Evolutionary conservation across 352 stramenopile species (phyloP).

Genomic region (Pythium grandisporangium): DNA sequence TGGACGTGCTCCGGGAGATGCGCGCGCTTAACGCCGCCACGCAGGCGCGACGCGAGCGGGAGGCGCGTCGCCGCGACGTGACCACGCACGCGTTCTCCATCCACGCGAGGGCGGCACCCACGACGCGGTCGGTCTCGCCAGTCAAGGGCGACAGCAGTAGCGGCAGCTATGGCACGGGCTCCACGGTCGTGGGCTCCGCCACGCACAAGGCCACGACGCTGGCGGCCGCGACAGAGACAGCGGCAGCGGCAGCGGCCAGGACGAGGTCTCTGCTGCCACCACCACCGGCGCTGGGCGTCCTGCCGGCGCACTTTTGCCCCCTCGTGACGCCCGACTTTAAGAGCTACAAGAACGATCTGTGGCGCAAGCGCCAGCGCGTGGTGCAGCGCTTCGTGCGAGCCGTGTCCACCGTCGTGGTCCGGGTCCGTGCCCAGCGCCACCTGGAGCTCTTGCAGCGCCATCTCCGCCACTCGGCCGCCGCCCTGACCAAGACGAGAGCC

Average conservation of each 20-base stretch:
- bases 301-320: conserved; percentile 33
- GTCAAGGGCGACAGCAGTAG: no score
- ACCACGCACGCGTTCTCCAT: conserved; percentile 21
- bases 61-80: conserved; percentile 33
- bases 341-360: conserved; percentile 84
- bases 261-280: no score
- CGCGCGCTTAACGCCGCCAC: conserved; percentile 23
- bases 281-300: conserved; percentile 15
- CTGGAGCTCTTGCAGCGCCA: conserved; percentile 45
- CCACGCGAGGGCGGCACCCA: conserved; percentile 14
- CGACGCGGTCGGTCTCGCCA: no score
- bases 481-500: conserved; percentile 36
- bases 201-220: no score
- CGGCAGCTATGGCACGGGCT: no score
- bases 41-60: conserved; percentile 21
- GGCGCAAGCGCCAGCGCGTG: conserved; percentile 54
- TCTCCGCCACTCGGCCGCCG: conserved; percentile 33
- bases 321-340: conserved; percentile 64
- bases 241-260: no score
- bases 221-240: no score
- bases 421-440: conserved; percentile 42
- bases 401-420: conserved; percentile 69
- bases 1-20: conserved; percentile 36
- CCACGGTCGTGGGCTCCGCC: no score
- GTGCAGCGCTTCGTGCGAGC: conserved; percentile 57